Evolutionary conservation across 352 stramenopile species (phyloP), one percentile per base, ranked within the genome.

Genomic region (Globisporangium viniferum): DNA sequence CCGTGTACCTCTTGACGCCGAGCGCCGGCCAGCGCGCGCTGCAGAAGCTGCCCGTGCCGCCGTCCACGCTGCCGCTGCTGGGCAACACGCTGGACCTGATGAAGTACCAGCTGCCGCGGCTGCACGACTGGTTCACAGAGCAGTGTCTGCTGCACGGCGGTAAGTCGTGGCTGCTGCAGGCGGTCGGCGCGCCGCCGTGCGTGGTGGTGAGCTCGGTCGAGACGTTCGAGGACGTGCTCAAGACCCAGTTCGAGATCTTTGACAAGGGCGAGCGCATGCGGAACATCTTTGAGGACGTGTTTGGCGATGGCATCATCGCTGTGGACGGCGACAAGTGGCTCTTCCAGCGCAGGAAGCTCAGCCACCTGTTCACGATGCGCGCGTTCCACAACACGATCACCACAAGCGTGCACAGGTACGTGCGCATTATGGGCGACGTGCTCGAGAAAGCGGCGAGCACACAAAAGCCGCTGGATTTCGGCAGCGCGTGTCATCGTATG

Each of bases 401-500:
- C 33, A 55, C 7, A 56, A 72, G 70, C 83, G 35, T 69, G 62
- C 70, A 81, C 51, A 74, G 81, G 56, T 77, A 87, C 64, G 73
- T 75, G 31, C 59, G 73, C 14, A 55, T 77, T 9, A 57, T 87
- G 54, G 70, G 70, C 15, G 59, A 33, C 2, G 69, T 65, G 33
- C 68, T 86, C 6, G 63, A 63, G 39, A 59, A 62, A 20, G 57
- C 51, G 2, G 41, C 62, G 22, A 58, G 6, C 35, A 5, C 14
- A 8, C 10, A 36, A 27, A 22, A 35, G 22, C 48, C 64, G 31
- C 39, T 69, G 20, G 22, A 69, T 18, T 63, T 49, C 9, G 64
- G 64, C 3, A 62, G 82, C 44, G 59, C 80, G 18, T 87, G 87
- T 64, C 75, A 83, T 31, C 71, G 73, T 9, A 85, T 89, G 46